Percentiles rank a stretch among this genome's conserved stretches.
Evolutionary conservation across 2,329 filamentous ascomycete species (phyloP).

Genomic region (Apiospora koreana): DNA sequence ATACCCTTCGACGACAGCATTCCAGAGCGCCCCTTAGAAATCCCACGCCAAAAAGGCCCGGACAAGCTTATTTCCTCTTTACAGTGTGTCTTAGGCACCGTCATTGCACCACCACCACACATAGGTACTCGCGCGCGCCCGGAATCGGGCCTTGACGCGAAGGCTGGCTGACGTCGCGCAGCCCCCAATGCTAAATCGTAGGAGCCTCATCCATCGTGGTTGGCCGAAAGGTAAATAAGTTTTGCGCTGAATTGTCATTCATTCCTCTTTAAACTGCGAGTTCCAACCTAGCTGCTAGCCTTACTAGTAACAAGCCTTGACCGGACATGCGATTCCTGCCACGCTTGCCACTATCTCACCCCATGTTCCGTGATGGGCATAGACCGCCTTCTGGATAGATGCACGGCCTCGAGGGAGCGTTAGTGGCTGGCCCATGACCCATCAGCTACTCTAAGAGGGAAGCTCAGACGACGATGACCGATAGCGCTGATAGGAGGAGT

Average conservation of each 20-base stretch:
- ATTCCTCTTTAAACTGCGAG: background rate
- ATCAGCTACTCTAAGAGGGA: background rate
- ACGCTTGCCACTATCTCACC: background rate
- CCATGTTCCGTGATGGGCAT: background rate
- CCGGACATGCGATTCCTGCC: background rate
- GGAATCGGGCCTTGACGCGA: background rate
- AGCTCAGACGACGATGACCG: background rate
- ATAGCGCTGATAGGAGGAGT: background rate
- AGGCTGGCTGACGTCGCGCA: background rate
- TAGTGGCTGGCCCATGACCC: background rate
- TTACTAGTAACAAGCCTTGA: background rate
- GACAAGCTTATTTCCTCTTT: background rate
- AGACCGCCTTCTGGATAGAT: background rate
- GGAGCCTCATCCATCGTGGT: background rate
- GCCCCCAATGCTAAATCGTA: background rate
- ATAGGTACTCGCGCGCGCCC: background rate
- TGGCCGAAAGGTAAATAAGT: background rate
- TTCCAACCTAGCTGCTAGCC: background rate
- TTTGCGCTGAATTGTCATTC: background rate
- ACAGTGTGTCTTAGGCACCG: background rate
- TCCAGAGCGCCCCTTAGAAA: background rate
- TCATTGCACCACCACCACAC: background rate
- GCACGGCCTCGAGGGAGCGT: background rate
- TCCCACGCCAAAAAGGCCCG: background rate
- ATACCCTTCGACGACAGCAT: background rate